Base-by-base conservation (phyloP, 805 yeast species). In the Metschnikowia aberdeeniae region DNA sequence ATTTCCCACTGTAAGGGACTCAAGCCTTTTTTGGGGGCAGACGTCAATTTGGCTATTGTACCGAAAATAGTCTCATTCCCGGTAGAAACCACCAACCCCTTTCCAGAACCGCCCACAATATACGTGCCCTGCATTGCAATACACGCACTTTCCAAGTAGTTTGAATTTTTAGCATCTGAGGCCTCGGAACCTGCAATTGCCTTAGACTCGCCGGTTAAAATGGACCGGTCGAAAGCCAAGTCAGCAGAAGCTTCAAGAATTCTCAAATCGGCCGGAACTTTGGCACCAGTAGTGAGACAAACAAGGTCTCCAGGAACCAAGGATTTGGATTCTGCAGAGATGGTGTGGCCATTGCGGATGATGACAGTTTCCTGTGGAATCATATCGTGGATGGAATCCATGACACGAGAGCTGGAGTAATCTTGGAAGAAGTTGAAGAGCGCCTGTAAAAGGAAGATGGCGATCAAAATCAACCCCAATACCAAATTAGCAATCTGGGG, bases 131-230 rank as follows among this genome's bases (percentile, higher is more conserved):
- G 77, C 60, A 73, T 58, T 1, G 75, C 78, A 47, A 75, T 69
- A 53, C 71, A 63, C 10, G 55, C 45, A 38, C 70, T 60, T 51
- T 75, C 79, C 45, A 75, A 56, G 50, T 68, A 75, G 52, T 73
- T 73, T 5, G 69, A 57, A 11, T 60, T 62, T 13, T 45, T 42
- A 12, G 60, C 53, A 33, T 66, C 70, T 17, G 60, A 36, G 8
- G 45, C 49, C 2, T 55, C 42, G 5, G 63, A 51, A 6, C 69
- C 73, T 13, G 60, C 60, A 35, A 59, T 55, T 5, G 77, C 67
- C 42, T 66, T 64, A 3, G 80, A 72, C 52, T 75, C 79, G 53
- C 80, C 80, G 10, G 80, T 75, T 31, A 75, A 62, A 12, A 74
- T 64, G 12, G 78, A 64, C 47, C 75, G 62, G 52, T 75, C 80